phyloP scores from a whole-genome alignment of 2,329 filamentous ascomycete species.

The Aspergillus sp. region DNA sequence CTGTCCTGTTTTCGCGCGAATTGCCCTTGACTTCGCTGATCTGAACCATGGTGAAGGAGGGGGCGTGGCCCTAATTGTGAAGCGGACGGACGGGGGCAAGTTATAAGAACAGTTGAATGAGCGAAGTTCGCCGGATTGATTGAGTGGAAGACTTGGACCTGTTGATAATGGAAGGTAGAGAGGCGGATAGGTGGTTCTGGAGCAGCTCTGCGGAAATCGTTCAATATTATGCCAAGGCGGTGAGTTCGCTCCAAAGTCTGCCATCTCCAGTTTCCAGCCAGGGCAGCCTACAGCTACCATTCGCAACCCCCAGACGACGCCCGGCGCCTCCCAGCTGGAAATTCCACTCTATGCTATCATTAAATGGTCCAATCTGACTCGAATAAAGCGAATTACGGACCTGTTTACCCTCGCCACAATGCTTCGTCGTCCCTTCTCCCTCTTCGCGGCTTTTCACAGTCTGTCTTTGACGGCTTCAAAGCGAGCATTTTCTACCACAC shows the following conservation, averaged over 20 bases:
- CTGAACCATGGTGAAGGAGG: constrained; percentile 68
- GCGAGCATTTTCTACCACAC: constrained; percentile 45
- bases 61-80: constrained; percentile 32
- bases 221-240: constrained; percentile 36
- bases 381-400: constrained; percentile 36
- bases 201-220: constrained; percentile 25
- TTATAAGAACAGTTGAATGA: neutral
- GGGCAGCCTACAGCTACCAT: neutral
- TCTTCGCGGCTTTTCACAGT: constrained; percentile 44
- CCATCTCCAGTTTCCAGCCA: constrained; percentile 13
- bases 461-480: constrained; percentile 43
- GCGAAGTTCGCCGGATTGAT: neutral
- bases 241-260: constrained; percentile 41
- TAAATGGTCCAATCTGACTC: constrained; percentile 16
- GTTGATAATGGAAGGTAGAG: constrained; percentile 17
- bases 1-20: constrained; percentile 92
- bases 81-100: constrained; percentile 20
- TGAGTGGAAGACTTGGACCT: constrained; percentile 15
- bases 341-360: constrained; percentile 19
- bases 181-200: constrained; percentile 9
- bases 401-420: constrained; percentile 34
- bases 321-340: neutral
- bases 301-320: neutral
- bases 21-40: constrained; percentile 95
- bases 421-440: constrained; percentile 38